Evolutionary conservation across 352 stramenopile species (phyloP), one percentile per base, ranked within the genome.

Genomic region (Phytopythium oedochilum): DNA sequence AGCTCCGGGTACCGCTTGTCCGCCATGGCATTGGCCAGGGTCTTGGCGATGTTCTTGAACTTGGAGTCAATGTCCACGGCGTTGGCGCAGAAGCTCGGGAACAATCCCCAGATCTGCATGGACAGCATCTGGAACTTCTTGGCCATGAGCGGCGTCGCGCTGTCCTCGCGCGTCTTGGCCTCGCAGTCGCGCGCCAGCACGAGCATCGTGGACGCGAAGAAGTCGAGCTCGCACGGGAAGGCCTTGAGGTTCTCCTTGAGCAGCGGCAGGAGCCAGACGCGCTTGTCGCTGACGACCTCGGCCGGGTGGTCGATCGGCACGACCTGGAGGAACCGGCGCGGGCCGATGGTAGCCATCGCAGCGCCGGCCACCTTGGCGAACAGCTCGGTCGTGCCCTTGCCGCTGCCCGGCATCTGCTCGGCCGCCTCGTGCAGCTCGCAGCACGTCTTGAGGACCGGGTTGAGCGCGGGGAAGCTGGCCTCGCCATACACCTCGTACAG

Each of bases 11-110:
- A 94, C 28, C 86, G 83, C 68, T 93, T 80, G 66, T 95, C 86
- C 29, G 75, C 76, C 82, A 95, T 92, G 35, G 86, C 86, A 47
- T 91, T 95, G 15, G 83, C 83, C 10, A 95, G 70, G 36, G 89
- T 60, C 78, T 95, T 95, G 44, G 86, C 86, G 39, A 95, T 73
- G 60, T 80, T 89, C 73, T 92, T 92, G 57, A 95, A 95, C 29
- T 81, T 81, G 31, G 68, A 70, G 58, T 87, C 78, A 48, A 95
- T 76, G 60, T 95, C 86, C 26, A 82, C 59, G 4, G 78, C 78
- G 57, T 79, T 75, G 26, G 75, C 69, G 43, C 83, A 93, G 39
- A 95, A 76, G 56, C 73, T 91, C 8, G 86, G 86, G 64, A 95
- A 95, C 4, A 94, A 57, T 17, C 68, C 66, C 86, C 86, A 95